Base-by-base conservation (phyloP, 306 rosid genomes). In the Ceratonia siliqua region DNA sequence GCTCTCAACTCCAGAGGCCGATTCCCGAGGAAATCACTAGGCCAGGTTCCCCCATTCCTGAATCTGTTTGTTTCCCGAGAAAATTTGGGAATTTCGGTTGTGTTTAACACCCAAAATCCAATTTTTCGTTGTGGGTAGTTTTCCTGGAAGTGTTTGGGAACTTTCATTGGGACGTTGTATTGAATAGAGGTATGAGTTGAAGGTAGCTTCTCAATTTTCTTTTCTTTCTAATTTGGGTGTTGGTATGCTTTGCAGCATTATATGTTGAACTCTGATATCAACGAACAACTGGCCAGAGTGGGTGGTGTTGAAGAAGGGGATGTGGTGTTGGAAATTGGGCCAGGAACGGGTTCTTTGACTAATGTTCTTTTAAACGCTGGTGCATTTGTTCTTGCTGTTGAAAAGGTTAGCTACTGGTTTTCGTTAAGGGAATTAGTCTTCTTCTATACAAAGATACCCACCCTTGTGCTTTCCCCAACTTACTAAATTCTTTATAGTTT, bases 271-370 rank as follows among this genome's bases (percentile, higher is more conserved):
- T 66, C 85, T 1, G 93, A 89, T 21, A 76, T 91, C 68, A 94
- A 91, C 73, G 87, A 88, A 64, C 87, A 87, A 81, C 89, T 94
- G 54, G 90, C 86, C 54, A 79, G 78, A 49, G 96, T 79, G 15
- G 97, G 91, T 25, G 61, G 62, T 55, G 79, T 94, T 65, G 77
- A 73, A 42, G 87, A 88, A 82, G 97, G 92, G 21, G 96, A 93
- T 53, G 84, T 87, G 49, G 92, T 86, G 70, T 74, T 93, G 68
- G 97, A 91, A 82, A 94, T 94, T 83, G 95, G 97, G 55, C 96
- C 98, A 0, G 98, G 98, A 83, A 89, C 96, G 1, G 95, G 97
- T 58, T 94, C 97, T 78, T 88, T 94, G 89, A 91, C 98, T 11
- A 78, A 84, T 62, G 82, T 85, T 79, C 96, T 94, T 33, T 45